phyloP scores from a whole-genome alignment of 495 filamentous ascomycete species.

The Penicillium ochrochloron region DNA sequence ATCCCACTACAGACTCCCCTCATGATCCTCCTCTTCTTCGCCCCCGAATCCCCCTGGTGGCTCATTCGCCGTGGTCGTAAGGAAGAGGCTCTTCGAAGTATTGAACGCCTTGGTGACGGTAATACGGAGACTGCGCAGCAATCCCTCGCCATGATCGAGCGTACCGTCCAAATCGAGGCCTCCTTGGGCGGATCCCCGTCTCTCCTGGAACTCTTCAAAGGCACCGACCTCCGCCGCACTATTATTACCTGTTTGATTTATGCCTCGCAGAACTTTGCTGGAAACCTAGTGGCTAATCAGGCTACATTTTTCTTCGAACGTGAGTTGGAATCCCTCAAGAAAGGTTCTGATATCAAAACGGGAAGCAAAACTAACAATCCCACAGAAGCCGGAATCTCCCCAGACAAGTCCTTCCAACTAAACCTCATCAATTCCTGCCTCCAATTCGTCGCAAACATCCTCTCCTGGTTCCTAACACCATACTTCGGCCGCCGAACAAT shows the following conservation, averaged over 20 bases:
- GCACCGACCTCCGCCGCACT: slow-evolving; percentile 68
- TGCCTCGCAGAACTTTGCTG: slow-evolving; percentile 43
- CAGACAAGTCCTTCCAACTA: slow-evolving; percentile 37
- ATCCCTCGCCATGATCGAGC: slow-evolving; percentile 74
- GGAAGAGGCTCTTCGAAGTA: slow-evolving; percentile 63
- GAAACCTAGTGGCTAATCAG: slow-evolving; percentile 35
- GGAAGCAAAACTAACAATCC: slow-evolving; percentile 11
- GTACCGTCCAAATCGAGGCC: slow-evolving; percentile 69
- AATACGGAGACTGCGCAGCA: slow-evolving; percentile 62
- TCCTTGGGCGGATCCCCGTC: slow-evolving; percentile 59
- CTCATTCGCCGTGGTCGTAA: slow-evolving; percentile 56
- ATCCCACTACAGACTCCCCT: slow-evolving; percentile 52
- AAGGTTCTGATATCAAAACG: background rate
- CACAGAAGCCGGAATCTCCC: slow-evolving; percentile 34
- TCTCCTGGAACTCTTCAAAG: slow-evolving; percentile 70
- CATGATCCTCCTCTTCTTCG: slow-evolving; percentile 63
- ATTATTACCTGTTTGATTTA: slow-evolving; percentile 66
- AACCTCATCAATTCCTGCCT: slow-evolving; percentile 46
- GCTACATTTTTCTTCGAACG: slow-evolving; percentile 37
- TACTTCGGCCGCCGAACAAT: slow-evolving; percentile 53
- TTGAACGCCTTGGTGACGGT: slow-evolving; percentile 63
- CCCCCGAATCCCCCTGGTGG: slow-evolving; percentile 72
- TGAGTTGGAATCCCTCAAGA: slow-evolving; percentile 12
- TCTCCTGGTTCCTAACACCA: slow-evolving; percentile 33
- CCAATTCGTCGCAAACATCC: slow-evolving; percentile 38